These are phyloP conservation scores for Ceratonia siliqua DNA, from an alignment of 306 rosid species.

Conservation along the genomic window DNA sequence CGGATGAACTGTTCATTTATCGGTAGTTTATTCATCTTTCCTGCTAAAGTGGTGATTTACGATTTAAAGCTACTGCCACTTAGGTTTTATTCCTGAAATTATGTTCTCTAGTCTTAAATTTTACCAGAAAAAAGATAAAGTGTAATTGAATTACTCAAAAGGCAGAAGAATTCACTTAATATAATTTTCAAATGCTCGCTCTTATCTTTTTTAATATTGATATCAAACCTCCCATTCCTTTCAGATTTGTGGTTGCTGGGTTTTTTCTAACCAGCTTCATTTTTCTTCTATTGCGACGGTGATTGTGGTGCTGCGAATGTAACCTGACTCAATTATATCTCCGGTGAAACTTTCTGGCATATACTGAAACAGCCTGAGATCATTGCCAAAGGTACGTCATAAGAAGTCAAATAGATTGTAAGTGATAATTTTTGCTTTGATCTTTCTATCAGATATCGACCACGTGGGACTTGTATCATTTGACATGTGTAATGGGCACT, in stretches of 20 bases:
- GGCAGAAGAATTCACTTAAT: too few species aligned
- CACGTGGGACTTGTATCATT: slow-evolving; percentile 19
- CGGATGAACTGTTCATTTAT: background rate
- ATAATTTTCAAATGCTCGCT: background rate
- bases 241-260: background rate
- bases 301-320: background rate
- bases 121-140: background rate
- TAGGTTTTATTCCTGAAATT: background rate
- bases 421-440: background rate
- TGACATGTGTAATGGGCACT: slow-evolving; percentile 47
- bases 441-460: background rate
- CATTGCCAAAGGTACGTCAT: background rate
- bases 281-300: background rate
- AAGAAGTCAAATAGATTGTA: background rate
- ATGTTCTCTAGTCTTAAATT: background rate
- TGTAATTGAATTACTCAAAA: background rate
- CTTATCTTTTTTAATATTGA: background rate
- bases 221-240: background rate
- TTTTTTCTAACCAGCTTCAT: background rate
- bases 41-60: background rate
- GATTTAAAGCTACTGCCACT: background rate
- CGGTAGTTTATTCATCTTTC: slow-evolving; percentile 5
- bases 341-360: background rate
- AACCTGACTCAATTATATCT: background rate
- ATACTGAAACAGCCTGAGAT: background rate